phyloP scores from a whole-genome alignment of 139 green algal species.

The Chlamydomonas eustigma region DNA sequence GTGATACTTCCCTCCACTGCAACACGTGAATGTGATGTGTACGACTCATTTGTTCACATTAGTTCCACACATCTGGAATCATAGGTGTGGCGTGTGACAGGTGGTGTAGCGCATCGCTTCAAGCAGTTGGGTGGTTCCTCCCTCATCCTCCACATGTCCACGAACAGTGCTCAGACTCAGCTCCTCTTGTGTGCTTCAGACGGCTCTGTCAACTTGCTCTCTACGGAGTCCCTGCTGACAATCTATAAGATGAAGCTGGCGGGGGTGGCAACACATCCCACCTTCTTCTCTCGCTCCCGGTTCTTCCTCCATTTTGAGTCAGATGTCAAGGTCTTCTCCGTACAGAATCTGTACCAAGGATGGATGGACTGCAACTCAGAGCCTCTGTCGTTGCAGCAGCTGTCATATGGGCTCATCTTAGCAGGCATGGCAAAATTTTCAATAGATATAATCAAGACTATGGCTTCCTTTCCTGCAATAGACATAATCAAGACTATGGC shows the following conservation, averaged over 20 bases:
- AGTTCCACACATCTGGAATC: too few relatives aligned
- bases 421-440: conserved; percentile 4
- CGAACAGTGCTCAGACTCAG: conserved; percentile 1
- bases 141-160: conserved; percentile 9
- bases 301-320: conserved; percentile 25
- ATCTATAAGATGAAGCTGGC: conserved; percentile 36
- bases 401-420: conserved; percentile 25
- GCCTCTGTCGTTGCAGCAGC: conserved; percentile 10
- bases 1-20: too few relatives aligned
- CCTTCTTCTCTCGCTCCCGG: conserved; percentile 16
- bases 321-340: conserved; percentile 11
- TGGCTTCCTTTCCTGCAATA: too few relatives aligned
- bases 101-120: conserved; percentile 21
- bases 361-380: conserved; percentile 40
- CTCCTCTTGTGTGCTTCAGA: conserved; percentile 22
- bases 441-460: too few relatives aligned
- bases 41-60: too few relatives aligned
- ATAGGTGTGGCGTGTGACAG: conserved; percentile 28
- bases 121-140: conserved; percentile 21
- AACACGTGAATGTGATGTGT: too few relatives aligned
- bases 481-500: too few relatives aligned
- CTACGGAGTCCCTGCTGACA: conserved; percentile 25
- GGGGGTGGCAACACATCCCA: background rate
- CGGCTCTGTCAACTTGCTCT: conserved; percentile 25
- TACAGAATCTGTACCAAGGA: conserved; percentile 6